These are phyloP conservation scores for Pseudocercospora vitis DNA, from an alignment of 2,329 filamentous ascomycete genomes.

Conservation along the genomic window DNA sequence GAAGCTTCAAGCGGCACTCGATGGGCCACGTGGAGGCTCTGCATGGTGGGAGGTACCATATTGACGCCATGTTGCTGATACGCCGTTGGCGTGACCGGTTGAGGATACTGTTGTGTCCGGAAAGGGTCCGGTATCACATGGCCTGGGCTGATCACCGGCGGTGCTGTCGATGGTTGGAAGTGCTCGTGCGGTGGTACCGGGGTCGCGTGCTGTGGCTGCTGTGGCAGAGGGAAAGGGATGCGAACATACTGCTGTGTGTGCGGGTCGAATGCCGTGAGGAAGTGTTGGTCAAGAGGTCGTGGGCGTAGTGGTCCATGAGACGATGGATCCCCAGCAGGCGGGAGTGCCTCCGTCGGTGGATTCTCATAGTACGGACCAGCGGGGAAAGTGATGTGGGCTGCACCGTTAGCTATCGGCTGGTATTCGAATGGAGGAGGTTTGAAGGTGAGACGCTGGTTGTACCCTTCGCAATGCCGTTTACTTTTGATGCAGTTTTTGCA, in stretches of 20 bases:
- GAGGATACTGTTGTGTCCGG: slow-evolving; percentile 5
- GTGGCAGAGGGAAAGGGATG: slow-evolving; percentile 13
- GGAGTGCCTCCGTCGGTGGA: not conserved
- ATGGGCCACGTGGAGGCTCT: not conserved
- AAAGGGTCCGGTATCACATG: slow-evolving; percentile 15
- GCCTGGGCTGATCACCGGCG: slow-evolving; percentile 11
- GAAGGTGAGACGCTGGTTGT: slow-evolving; percentile 78
- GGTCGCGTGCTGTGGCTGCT: slow-evolving; percentile 9
- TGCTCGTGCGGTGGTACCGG: slow-evolving; percentile 7
- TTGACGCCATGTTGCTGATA: not conserved
- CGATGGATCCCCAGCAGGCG: slow-evolving; percentile 10
- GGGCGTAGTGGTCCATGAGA: slow-evolving; percentile 20
- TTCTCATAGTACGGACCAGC: slow-evolving; percentile 24
- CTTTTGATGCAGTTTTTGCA: slow-evolving; percentile 86
- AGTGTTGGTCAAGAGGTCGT: slow-evolving; percentile 15
- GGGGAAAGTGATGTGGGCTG: slow-evolving; percentile 40
- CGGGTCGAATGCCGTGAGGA: slow-evolving; percentile 16
- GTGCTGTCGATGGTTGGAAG: not conserved
- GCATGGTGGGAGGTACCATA: not conserved
- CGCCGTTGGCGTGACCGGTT: not conserved
- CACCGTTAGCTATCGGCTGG: slow-evolving; percentile 48
- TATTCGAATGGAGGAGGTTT: slow-evolving; percentile 68
- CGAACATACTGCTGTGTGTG: slow-evolving; percentile 19
- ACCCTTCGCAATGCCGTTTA: slow-evolving; percentile 79
- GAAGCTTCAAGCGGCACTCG: not conserved